Base-by-base conservation (phyloP, 2,329 filamentous ascomycete genomes). In the Aspergillus carbonarius region DNA sequence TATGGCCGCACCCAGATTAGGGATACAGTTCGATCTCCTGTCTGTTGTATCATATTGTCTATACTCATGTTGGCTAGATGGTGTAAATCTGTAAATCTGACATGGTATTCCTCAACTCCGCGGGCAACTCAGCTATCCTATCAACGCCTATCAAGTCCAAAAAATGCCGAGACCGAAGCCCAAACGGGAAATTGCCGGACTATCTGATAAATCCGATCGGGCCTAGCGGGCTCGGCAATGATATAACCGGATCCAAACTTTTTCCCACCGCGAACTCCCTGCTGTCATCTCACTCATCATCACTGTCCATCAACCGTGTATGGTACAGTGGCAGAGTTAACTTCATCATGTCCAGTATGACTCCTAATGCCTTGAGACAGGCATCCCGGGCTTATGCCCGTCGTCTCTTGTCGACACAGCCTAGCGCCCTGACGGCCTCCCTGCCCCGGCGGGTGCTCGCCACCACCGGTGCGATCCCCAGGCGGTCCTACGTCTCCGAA, bases 401-500 rank as follows among this genome's bases (percentile, higher is more conserved):
- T 62, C 79, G 82, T 35, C 74, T 82, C 42, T 75, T 76, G 17
- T 75, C 80, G 12, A 72, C 57, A 23, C 66, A 72, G 60, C 65
- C 64, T 54, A 60, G 64, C 52, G 74, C 79, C 56, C 69, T 78
- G 58, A 74, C 75, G 66, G 69, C 73, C 60, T 65, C 75, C 54
- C 63, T 67, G 60, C 76, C 61, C 74, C 77, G 70, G 69, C 72
- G 70, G 68, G 75, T 65, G 69, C 76, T 72, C 68, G 72, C 62
- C 71, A 71, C 64, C 62, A 63, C 65, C 66, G 62, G 59, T 60
- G 61, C 49, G 48, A 42, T 44, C 17, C 20, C 75, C 53, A 78
- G 81, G 68, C 85, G 91, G 72, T 83, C 80, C 68, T 96, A 96
- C 83, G 92, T 96, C 63, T 90, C 91, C 27, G 89, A 93, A 79